Evolutionary conservation across 768 basidiomycete species (phyloP).

Genomic region (Rubroboletus satanas): DNA sequence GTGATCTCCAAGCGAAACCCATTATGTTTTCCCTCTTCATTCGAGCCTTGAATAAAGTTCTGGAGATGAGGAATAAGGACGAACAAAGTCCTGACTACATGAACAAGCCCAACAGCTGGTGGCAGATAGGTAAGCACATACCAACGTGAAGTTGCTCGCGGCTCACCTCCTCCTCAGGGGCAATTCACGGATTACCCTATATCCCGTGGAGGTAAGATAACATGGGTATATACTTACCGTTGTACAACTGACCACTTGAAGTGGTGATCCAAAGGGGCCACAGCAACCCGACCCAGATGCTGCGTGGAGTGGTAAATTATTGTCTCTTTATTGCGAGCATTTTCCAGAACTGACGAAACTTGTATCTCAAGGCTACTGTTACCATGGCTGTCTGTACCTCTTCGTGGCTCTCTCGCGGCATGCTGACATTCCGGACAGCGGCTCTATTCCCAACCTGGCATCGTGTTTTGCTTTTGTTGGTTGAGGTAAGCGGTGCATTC

Average conservation of each 20-base stretch:
- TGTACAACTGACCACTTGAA: neutral
- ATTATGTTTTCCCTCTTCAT: constrained; percentile 20
- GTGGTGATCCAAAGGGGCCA: constrained; percentile 17
- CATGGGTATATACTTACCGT: no score
- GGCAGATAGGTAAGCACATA: constrained; percentile 14
- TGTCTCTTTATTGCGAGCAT: neutral
- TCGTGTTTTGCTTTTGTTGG: constrained; percentile 10
- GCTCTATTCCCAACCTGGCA: constrained; percentile 24
- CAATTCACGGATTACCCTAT: constrained; percentile 19
- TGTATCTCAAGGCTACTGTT: constrained; percentile 15
- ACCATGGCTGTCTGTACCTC: constrained; percentile 12
- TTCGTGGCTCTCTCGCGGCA: neutral
- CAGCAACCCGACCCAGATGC: constrained; percentile 3
- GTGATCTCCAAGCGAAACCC: constrained; percentile 9
- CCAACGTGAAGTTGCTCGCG: neutral
- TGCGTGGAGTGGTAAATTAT: constrained; percentile 7
- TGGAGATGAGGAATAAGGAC: neutral
- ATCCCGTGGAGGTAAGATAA: constrained; percentile 6
- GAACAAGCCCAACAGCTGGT: constrained; percentile 20
- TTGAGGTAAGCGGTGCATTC: constrained; percentile 6
- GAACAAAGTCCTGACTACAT: constrained; percentile 1
- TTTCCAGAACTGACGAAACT: neutral
- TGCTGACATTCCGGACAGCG: constrained; percentile 11
- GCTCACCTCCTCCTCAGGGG: constrained; percentile 2
- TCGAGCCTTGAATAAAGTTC: constrained; percentile 7